Conservation (phyloP, 768 basidiomycete genomes). For the Lactarius akahatsu region DNA sequence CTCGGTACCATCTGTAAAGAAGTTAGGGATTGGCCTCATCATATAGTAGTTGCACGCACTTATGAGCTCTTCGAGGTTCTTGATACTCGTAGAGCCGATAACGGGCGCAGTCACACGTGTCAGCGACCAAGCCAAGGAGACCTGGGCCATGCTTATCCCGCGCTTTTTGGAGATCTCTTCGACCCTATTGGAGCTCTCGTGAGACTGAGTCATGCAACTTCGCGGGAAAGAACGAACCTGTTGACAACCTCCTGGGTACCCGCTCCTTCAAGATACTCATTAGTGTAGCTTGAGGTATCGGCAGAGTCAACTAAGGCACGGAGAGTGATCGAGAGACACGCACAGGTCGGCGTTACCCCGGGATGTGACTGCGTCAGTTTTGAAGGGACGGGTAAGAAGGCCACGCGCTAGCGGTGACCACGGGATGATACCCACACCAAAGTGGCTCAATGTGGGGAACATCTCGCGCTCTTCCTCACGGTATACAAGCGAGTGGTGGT, state of each 20-base stretch:
- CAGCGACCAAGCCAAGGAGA: slow-evolving; percentile 40
- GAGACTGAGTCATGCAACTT: background rate
- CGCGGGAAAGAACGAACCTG: slow-evolving; percentile 10
- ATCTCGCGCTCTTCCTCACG: slow-evolving; percentile 42
- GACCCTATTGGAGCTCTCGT: slow-evolving; percentile 33
- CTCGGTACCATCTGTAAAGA: slow-evolving; percentile 17
- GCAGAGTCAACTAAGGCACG: background rate
- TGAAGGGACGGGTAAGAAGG: slow-evolving; percentile 26
- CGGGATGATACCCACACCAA: slow-evolving; percentile 27
- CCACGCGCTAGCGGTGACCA: slow-evolving; percentile 27
- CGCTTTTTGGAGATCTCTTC: slow-evolving; percentile 42
- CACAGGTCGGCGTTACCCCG: slow-evolving; percentile 17
- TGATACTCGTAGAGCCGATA: slow-evolving; percentile 22
- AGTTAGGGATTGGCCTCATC: background rate
- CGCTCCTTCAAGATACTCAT: background rate
- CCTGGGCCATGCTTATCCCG: slow-evolving; percentile 44
- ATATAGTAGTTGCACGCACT: slow-evolving; percentile 4
- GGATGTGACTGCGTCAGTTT: background rate
- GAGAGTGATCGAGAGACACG: background rate
- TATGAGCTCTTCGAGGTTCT: slow-evolving; percentile 26
- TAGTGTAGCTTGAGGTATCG: background rate
- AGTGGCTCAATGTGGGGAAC: slow-evolving; percentile 36
- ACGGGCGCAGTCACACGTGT: slow-evolving; percentile 21
- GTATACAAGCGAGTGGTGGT: slow-evolving; percentile 38
- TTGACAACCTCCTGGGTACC: slow-evolving; percentile 26